phyloP scores from a whole-genome alignment of 331 rosid species.

The Arachis monticola region DNA sequence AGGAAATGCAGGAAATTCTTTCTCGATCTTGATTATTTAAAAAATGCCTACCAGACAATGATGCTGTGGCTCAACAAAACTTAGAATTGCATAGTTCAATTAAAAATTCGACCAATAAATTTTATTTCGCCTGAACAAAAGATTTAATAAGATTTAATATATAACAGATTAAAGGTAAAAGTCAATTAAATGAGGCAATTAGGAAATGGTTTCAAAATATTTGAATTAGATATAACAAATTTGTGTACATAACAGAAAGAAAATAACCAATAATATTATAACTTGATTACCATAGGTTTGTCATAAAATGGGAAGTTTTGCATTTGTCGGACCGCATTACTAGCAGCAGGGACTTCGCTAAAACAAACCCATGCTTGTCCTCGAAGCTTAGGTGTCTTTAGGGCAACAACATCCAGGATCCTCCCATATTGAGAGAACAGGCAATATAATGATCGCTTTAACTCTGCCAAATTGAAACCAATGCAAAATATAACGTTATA shows the following conservation, averaged over 20 bases:
- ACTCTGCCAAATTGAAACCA: conserved; percentile 55
- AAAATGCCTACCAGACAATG: conserved; percentile 18
- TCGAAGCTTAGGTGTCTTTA: conserved; percentile 87
- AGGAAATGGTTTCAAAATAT: not conserved
- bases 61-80: not conserved
- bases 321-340: conserved; percentile 98
- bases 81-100: not conserved
- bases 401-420: conserved; percentile 89
- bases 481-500: not conserved
- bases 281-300: conserved; percentile 81
- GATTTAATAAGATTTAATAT: conserved; percentile 4
- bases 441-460: conserved; percentile 91
- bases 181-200: not conserved
- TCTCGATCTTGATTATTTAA: conserved; percentile 10
- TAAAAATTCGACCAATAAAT: not conserved
- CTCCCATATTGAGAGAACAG: conserved; percentile 97
- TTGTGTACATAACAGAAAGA: conserved; percentile 4
- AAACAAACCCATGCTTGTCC: conserved; percentile 99
- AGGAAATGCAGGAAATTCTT: not conserved
- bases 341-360: conserved; percentile 94
- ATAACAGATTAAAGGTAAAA: conserved; percentile 24
- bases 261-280: conserved; percentile 30
- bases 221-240: not conserved
- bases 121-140: conserved; percentile 1
- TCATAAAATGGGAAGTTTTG: conserved; percentile 97